Conservation (phyloP, 371 early-diverging fungal genomes). For the Mucor mucedo region DNA sequence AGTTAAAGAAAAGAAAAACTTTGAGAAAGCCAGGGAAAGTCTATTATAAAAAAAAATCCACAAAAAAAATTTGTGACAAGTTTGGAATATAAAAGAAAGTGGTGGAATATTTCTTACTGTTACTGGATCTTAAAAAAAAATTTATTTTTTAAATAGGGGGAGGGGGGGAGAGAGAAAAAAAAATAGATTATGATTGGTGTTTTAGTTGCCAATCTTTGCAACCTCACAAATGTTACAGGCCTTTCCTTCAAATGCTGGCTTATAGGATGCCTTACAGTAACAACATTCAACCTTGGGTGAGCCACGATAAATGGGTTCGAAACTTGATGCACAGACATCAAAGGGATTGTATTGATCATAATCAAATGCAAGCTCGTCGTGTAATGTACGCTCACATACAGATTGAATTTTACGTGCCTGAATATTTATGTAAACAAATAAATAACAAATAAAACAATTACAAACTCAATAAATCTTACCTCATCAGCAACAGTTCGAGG, state of each 20-base stretch:
- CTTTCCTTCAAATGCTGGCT: conserved; percentile 77
- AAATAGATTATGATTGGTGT: not conserved
- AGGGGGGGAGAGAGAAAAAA: too few species aligned
- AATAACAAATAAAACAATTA: not conserved
- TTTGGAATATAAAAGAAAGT: conserved; percentile 38
- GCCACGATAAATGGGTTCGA: conserved; percentile 87
- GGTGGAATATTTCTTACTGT: conserved; percentile 23
- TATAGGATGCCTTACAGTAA: conserved; percentile 87
- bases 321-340: conserved; percentile 78
- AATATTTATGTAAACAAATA: not conserved
- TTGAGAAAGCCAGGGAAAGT: conserved; percentile 1
- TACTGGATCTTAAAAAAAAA: not conserved
- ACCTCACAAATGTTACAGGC: conserved; percentile 89
- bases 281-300: conserved; percentile 80
- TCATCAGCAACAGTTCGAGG: conserved; percentile 74
- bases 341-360: conserved; percentile 95
- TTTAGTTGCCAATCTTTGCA: conserved; percentile 56
- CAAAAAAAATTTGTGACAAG: conserved; percentile 32
- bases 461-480: conserved; percentile 38
- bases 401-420: conserved; percentile 85
- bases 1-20: conserved; percentile 10
- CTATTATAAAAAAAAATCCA: conserved; percentile 6
- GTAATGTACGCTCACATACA: conserved; percentile 80
- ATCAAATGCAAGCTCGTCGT: conserved; percentile 79
- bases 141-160: not conserved